These are phyloP conservation scores for Trichoderma harzianum DNA, from an alignment of 2,329 filamentous ascomycete genomes.

Conservation along the genomic window DNA sequence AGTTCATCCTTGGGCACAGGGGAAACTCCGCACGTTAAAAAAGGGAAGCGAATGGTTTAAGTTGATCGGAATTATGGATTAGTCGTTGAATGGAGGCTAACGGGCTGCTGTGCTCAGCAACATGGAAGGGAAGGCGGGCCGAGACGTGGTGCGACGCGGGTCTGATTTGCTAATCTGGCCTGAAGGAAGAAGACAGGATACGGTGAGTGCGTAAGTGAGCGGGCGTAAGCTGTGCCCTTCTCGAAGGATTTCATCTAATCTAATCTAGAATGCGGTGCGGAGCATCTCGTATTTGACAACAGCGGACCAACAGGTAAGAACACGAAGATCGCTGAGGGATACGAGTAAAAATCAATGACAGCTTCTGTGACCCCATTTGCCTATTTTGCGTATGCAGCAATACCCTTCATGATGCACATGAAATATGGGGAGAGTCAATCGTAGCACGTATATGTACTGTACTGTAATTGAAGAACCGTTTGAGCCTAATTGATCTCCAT, in stretches of 20 bases:
- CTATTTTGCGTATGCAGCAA: background rate
- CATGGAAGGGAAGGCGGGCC: background rate
- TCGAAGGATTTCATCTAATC: background rate
- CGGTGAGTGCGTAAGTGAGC: background rate
- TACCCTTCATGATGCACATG: background rate
- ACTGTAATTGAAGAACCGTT: background rate
- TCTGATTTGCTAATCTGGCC: background rate
- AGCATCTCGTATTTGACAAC: background rate
- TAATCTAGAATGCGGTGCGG: background rate
- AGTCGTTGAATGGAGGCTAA: background rate
- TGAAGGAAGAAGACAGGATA: background rate
- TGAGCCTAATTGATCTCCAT: background rate
- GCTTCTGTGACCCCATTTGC: background rate
- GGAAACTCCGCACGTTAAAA: conserved; percentile 7
- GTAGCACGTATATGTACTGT: background rate
- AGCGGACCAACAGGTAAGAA: background rate
- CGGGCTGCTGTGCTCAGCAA: background rate
- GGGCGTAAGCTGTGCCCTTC: background rate
- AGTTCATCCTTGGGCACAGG: no score
- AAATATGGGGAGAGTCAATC: background rate
- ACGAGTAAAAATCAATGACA: background rate
- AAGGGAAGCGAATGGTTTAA: background rate
- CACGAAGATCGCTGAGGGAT: background rate
- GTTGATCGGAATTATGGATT: background rate
- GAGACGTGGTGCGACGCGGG: background rate